Percentiles rank a stretch among this genome's conserved stretches.
Conservation (phyloP, 164 flowering plant species). For the Magnolia changhungtana region DNA sequence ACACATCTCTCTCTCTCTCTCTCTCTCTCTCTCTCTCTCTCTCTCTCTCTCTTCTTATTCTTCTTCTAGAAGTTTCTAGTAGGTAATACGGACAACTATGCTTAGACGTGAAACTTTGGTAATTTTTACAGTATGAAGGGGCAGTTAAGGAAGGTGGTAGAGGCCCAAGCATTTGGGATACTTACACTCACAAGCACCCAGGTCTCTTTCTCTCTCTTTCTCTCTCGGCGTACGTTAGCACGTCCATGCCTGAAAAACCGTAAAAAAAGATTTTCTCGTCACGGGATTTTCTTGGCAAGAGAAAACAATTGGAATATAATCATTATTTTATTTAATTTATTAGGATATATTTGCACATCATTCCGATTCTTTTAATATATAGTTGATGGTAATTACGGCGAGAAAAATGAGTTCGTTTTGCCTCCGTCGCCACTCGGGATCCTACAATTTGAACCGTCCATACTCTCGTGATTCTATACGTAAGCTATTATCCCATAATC, state of each 20-base stretch:
- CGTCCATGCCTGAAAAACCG: no score
- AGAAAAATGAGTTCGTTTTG: no score
- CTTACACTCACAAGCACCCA: slow-evolving; percentile 33
- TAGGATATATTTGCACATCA: no score
- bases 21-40: neutral
- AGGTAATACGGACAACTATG: neutral
- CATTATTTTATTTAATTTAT: no score
- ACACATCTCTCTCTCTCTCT: neutral
- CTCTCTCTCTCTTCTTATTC: neutral
- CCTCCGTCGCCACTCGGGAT: no score
- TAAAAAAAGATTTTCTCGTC: neutral
- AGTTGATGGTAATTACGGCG: no score
- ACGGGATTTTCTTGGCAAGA: neutral
- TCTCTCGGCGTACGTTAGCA: neutral
- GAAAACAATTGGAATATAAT: neutral
- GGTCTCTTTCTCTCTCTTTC: slow-evolving; percentile 23
- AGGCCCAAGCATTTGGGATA: slow-evolving; percentile 51
- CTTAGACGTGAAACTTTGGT: neutral
- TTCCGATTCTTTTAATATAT: no score
- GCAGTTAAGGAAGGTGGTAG: slow-evolving; percentile 43
- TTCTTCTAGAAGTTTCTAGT: neutral
- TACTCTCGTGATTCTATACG: no score
- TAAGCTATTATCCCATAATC: no score
- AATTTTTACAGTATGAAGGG: slow-evolving; percentile 39
- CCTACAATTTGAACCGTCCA: no score